Evolutionary conservation across 169 alveolate species (phyloP), one percentile per base, ranked within the genome.

Genomic region (Babesia divergens): DNA sequence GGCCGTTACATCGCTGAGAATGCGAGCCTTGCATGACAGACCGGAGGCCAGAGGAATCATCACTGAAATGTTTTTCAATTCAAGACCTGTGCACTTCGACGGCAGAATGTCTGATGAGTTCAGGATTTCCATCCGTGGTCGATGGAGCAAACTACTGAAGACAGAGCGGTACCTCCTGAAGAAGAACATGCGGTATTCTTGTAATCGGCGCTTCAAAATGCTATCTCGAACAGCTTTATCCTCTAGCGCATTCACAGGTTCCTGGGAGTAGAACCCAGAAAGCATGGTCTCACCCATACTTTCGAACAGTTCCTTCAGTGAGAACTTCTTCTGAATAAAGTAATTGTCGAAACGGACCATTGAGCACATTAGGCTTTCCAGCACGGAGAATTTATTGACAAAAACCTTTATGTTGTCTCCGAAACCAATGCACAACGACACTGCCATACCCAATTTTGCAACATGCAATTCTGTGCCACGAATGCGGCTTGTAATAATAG

Each of bases 301-400:
- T 22, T 62, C 72, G 47, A 62, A 62, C 34, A 20, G 43, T 1
- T 43, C 60, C 11, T 38, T 1, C 49, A 44, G 29, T 9, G 40
- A 22, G 7, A 46, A 28, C 14, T 38, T 38, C 6, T 34, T 47
- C 35, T 62, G 56, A 34, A 62, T 8, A 28, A 62, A 62, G 72
- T 24, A 62, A 3, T n/a, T 6, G 34, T 62, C 59, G 35, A 46
- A 62, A 0, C 72, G 42, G 26, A 50, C 51, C 1, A 47, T 38
- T 8, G 72, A 62, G 20, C 72, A 62, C 56, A 62, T 62, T 29
- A 31, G 29, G 51, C 26, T 62, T 32, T 62, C 72, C 28, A 62
- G 59, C n/a, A 31, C 52, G n/a, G 72, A 0, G 53, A 31, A 62
- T 22, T 62, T 47, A 32, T 2, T 29, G 56, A 62, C 47, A 16